phyloP scores from a whole-genome alignment of 2,329 filamentous ascomycete species.

The Aspergillus spinulosporus region DNA sequence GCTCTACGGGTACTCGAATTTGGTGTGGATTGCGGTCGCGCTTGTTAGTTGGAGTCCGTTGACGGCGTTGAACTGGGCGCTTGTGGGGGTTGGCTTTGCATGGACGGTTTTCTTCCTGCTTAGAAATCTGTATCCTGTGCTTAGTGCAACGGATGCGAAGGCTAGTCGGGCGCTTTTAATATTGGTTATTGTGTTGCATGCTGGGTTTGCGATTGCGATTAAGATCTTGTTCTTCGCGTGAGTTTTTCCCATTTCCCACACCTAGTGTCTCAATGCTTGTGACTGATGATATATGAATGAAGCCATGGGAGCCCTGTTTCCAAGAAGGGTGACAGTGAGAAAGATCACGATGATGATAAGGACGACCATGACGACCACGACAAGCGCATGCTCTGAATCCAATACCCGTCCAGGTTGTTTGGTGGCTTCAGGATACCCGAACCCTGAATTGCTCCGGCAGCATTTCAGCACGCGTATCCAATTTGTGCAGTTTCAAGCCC shows the following conservation, averaged over 20 bases:
- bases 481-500: background rate
- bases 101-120: constrained; percentile 81
- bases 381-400: constrained; percentile 29
- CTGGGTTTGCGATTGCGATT: constrained; percentile 87
- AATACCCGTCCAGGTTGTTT: constrained; percentile 1
- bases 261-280: background rate
- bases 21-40: constrained; percentile 96
- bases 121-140: constrained; percentile 84
- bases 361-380: constrained; percentile 27
- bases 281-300: constrained; percentile 17
- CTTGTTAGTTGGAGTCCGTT: constrained; percentile 87
- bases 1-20: constrained; percentile 91
- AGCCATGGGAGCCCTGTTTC: constrained; percentile 64
- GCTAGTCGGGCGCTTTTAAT: constrained; percentile 85
- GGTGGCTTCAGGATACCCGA: background rate
- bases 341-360: constrained; percentile 29
- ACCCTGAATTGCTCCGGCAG: constrained; percentile 26
- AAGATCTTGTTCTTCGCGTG: constrained; percentile 94
- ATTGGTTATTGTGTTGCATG: constrained; percentile 79
- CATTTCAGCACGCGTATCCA: constrained; percentile 10
- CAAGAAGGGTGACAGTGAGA: constrained; percentile 42
- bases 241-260: constrained; percentile 27
- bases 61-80: constrained; percentile 85
- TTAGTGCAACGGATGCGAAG: constrained; percentile 89
- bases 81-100: constrained; percentile 83